These are phyloP conservation scores for Caloboletus firmus DNA, from an alignment of 1,284 basidiomycete genomes.

Conservation along the genomic window DNA sequence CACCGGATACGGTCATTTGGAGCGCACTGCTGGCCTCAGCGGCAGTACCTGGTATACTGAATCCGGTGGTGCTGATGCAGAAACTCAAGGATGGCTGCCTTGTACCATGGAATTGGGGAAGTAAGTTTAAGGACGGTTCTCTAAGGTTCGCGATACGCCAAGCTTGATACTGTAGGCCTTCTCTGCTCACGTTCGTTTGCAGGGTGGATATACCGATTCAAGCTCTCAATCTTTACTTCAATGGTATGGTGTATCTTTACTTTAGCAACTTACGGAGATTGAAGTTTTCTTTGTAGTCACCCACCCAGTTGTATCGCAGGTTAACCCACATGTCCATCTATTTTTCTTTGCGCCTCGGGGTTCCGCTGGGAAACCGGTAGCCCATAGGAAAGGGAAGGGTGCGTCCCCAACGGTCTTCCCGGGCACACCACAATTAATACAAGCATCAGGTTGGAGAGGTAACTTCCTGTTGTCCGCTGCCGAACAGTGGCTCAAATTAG, in stretches of 20 bases:
- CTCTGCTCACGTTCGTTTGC: conserved; percentile 9
- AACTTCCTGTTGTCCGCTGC: conserved; percentile 92
- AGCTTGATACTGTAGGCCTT: not conserved
- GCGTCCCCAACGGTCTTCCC: not conserved
- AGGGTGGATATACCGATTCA: conserved; percentile 95
- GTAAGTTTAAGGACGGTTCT: conserved; percentile 89
- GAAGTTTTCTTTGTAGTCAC: conserved; percentile 60
- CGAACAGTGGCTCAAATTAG: conserved; percentile 92
- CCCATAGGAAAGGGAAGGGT: conserved; percentile 91
- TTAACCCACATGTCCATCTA: conserved; percentile 97
- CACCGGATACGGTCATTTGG: conserved; percentile 86
- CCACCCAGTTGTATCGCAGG: conserved; percentile 93
- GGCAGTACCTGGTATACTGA: conserved; percentile 83
- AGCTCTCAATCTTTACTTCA: conserved; percentile 90
- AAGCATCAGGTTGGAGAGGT: conserved; percentile 79
- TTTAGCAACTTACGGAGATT: not conserved
- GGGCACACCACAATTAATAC: not conserved
- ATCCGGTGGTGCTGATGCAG: conserved; percentile 91
- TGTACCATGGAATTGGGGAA: conserved; percentile 94
- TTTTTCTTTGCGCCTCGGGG: conserved; percentile 97
- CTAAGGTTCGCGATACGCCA: conserved; percentile 53
- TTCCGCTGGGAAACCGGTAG: conserved; percentile 91
- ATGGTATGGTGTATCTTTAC: conserved; percentile 48
- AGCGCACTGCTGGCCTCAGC: conserved; percentile 78
- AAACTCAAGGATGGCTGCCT: conserved; percentile 83